Percentiles rank a stretch among this genome's conserved stretches.
Conservation (phyloP, 129 eudicot genomes). For the Chrysanthemum seticuspe region DNA sequence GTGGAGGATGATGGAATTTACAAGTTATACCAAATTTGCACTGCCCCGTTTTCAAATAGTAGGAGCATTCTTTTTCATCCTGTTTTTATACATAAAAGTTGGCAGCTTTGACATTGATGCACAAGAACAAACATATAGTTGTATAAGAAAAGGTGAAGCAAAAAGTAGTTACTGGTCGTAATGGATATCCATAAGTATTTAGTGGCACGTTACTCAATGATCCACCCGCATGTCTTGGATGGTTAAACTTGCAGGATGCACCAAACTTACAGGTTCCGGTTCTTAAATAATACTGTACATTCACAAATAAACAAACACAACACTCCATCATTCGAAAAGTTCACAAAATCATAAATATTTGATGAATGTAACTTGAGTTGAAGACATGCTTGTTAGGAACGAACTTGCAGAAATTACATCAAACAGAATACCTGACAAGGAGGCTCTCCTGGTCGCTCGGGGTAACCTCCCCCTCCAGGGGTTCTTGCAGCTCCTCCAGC, state of each 20-base stretch:
- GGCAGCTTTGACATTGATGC: slow-evolving; percentile 17
- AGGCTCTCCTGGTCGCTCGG: slow-evolving; percentile 89
- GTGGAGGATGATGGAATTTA: slow-evolving; percentile 97
- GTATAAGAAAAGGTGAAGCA: background rate
- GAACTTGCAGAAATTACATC: background rate
- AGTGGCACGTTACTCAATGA: slow-evolving; percentile 72
- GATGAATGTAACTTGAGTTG: too few species aligned
- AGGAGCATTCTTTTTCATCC: slow-evolving; percentile 98
- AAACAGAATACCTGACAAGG: slow-evolving; percentile 71
- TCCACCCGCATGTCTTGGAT: slow-evolving; percentile 93
- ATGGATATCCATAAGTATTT: slow-evolving; percentile 84
- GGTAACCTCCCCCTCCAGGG: slow-evolving; percentile 60
- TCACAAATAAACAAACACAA: slow-evolving; percentile 15
- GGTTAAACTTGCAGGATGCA: slow-evolving; percentile 86
- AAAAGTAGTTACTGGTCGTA: slow-evolving; percentile 64
- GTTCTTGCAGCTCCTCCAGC: slow-evolving; percentile 54
- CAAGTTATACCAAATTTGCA: slow-evolving; percentile 97
- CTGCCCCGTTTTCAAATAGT: slow-evolving; percentile 99
- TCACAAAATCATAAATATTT: slow-evolving; percentile 10
- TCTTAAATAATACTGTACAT: slow-evolving; percentile 80
- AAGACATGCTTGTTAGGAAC: background rate
- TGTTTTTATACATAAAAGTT: slow-evolving; percentile 38
- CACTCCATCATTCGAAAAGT: slow-evolving; percentile 13
- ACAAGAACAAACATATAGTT: slow-evolving; percentile 13
- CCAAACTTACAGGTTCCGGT: slow-evolving; percentile 99